Conservation (phyloP, 495 filamentous ascomycete genomes). For the Pseudomonodictys pantanalensis region DNA sequence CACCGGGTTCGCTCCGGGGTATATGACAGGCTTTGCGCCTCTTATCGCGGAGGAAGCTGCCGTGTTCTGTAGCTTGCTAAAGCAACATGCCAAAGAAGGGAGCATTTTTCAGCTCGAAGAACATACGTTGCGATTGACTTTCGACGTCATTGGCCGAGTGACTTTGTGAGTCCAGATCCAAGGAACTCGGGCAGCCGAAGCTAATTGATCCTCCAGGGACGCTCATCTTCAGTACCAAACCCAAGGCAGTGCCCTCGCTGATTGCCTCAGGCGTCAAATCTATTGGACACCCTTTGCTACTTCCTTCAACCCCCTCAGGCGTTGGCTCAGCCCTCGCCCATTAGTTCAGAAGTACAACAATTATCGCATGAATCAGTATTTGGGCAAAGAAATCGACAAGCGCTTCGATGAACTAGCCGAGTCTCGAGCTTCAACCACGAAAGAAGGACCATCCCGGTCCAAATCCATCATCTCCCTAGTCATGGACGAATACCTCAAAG, state of each 20-base stretch:
- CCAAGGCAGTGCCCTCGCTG: constrained; percentile 29
- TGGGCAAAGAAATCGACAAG: constrained; percentile 31
- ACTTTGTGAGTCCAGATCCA: constrained; percentile 17
- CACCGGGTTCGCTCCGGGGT: constrained; percentile 36
- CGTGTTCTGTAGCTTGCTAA: constrained; percentile 36
- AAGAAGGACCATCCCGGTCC: not conserved
- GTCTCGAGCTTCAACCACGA: not conserved
- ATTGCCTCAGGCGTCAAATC: constrained; percentile 31
- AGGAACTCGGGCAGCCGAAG: no score
- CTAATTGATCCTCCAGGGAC: no score
- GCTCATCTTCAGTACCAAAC: constrained; percentile 32
- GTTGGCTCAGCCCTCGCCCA: constrained; percentile 34
- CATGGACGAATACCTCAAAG: constrained; percentile 12
- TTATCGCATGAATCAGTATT: constrained; percentile 27
- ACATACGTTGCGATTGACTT: constrained; percentile 30
- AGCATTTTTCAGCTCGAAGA: constrained; percentile 40
- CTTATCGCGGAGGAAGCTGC: constrained; percentile 38
- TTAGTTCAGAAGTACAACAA: constrained; percentile 36
- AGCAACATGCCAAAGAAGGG: constrained; percentile 18
- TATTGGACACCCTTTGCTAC: constrained; percentile 34
- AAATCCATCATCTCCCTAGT: constrained; percentile 15
- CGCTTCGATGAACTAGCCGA: constrained; percentile 28
- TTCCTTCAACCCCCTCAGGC: constrained; percentile 34
- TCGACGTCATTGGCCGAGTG: constrained; percentile 39
- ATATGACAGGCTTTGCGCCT: constrained; percentile 39